These are phyloP conservation scores for Elsinoe perseae DNA, from an alignment of 2,329 filamentous ascomycete genomes.

Conservation along the genomic window DNA sequence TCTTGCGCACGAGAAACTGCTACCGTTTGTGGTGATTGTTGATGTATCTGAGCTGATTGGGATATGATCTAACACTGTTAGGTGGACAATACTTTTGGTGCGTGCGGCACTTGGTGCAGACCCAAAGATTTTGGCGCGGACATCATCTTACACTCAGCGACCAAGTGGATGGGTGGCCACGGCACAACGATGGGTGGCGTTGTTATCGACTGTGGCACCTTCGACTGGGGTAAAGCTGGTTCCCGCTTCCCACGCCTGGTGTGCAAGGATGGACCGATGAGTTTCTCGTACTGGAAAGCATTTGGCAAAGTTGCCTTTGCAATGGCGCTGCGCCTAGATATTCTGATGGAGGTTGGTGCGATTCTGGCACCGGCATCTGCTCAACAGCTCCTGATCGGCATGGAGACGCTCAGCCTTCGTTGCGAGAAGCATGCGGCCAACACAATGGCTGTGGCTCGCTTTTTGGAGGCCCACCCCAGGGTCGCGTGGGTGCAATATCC, in stretches of 20 bases:
- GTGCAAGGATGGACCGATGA: conserved; percentile 23
- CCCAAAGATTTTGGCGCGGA: conserved; percentile 25
- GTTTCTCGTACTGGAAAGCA: conserved; percentile 25
- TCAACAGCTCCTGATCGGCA: conserved; percentile 24
- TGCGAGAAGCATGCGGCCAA: conserved; percentile 24
- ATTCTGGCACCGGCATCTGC: conserved; percentile 24
- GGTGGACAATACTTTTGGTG: conserved; percentile 27
- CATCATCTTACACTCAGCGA: conserved; percentile 25
- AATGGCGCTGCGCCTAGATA: conserved; percentile 24
- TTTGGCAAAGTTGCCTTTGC: conserved; percentile 22
- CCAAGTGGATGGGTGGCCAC: conserved; percentile 30
- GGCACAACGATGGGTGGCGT: conserved; percentile 27
- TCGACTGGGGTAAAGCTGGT: conserved; percentile 24
- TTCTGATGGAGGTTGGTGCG: conserved; percentile 24
- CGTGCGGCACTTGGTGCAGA: conserved; percentile 24
- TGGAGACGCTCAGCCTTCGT: conserved; percentile 24
- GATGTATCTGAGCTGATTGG: conserved; percentile 34
- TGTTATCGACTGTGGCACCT: conserved; percentile 25
- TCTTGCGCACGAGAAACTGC: not conserved
- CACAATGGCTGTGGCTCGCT: conserved; percentile 23
- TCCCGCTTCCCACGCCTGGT: conserved; percentile 25
- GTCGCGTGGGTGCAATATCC: conserved; percentile 27
- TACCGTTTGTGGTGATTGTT: not conserved
- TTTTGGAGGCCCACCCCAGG: conserved; percentile 23
- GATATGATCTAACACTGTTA: not conserved